Percentiles rank a stretch among this genome's conserved stretches.
These are phyloP conservation scores for Amauroascus verrucosus DNA, from an alignment of 2,329 filamentous ascomycete genomes.

Conservation along the genomic window DNA sequence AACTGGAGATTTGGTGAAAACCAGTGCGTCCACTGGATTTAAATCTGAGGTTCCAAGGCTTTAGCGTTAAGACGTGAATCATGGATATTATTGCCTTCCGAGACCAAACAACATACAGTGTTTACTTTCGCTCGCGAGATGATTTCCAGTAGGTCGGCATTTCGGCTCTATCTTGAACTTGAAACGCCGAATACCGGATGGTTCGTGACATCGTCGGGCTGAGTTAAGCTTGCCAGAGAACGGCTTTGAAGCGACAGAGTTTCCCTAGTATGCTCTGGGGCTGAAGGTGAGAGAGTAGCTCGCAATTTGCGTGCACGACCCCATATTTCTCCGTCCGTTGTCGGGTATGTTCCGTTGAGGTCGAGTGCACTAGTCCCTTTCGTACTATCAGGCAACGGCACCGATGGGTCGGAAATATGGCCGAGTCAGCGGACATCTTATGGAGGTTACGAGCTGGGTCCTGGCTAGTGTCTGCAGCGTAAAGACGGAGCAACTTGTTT, in stretches of 20 bases:
- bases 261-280: not conserved
- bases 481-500: not conserved
- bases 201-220: not conserved
- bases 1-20: no score
- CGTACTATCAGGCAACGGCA: not conserved
- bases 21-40: no score
- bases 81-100: no score
- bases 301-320: not conserved
- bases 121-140: not conserved
- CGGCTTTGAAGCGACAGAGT: no score
- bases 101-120: no score
- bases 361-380: not conserved
- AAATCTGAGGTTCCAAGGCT: no score
- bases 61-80: no score
- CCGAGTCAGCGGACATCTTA: not conserved
- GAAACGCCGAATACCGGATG: not conserved
- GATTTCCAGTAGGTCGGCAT: not conserved
- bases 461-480: not conserved
- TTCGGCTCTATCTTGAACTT: not conserved
- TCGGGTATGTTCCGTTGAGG: slow-evolving; percentile 4
- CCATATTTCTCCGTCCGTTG: not conserved
- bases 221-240: not conserved
- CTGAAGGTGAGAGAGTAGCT: not conserved
- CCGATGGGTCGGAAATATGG: not conserved
- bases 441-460: not conserved